phyloP scores from a whole-genome alignment of 2,329 filamentous ascomycete species.

The Alternaria atra region DNA sequence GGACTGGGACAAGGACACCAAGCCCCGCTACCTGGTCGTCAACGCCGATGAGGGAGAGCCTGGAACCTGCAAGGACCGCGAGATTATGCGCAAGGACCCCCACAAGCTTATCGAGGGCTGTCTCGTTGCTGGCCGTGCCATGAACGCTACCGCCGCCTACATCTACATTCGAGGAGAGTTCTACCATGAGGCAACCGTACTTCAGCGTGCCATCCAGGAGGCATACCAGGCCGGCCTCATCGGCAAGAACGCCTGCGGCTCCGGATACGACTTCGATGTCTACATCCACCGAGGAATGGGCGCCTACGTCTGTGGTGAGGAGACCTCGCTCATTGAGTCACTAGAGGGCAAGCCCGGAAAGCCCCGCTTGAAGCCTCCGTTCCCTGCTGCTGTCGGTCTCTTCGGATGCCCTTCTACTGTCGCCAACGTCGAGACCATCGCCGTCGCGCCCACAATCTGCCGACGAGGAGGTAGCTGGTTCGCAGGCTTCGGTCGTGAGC shows the following conservation, averaged over 20 bases:
- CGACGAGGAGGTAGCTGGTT: slow-evolving; percentile 94
- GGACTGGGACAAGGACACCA: slow-evolving; percentile 97
- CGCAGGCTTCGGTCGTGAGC: slow-evolving; percentile 89
- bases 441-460: slow-evolving; percentile 94
- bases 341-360: slow-evolving; percentile 99
- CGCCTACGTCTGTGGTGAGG: slow-evolving; percentile 97
- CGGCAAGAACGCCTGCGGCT: slow-evolving; percentile 97
- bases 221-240: slow-evolving; percentile 94
- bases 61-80: slow-evolving; percentile 98
- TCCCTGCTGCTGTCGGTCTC: slow-evolving; percentile 95
- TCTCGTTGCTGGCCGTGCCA: slow-evolving; percentile 92
- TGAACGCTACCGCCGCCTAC: slow-evolving; percentile 98
- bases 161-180: slow-evolving; percentile 99
- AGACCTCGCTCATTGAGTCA: slow-evolving; percentile 97
- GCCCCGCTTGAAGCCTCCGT: slow-evolving; percentile 97
- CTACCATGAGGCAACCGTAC: slow-evolving; percentile 90
- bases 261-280: slow-evolving; percentile 97
- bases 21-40: slow-evolving; percentile 95
- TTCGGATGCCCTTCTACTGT: slow-evolving; percentile 99
- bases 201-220: slow-evolving; percentile 96
- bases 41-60: slow-evolving; percentile 99
- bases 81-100: slow-evolving; percentile 99
- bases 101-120: slow-evolving; percentile 99
- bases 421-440: slow-evolving; percentile 96
- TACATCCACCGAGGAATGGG: slow-evolving; percentile 96